Conservation (phyloP, 129 eudicot species). For the Lactuca sativa region DNA sequence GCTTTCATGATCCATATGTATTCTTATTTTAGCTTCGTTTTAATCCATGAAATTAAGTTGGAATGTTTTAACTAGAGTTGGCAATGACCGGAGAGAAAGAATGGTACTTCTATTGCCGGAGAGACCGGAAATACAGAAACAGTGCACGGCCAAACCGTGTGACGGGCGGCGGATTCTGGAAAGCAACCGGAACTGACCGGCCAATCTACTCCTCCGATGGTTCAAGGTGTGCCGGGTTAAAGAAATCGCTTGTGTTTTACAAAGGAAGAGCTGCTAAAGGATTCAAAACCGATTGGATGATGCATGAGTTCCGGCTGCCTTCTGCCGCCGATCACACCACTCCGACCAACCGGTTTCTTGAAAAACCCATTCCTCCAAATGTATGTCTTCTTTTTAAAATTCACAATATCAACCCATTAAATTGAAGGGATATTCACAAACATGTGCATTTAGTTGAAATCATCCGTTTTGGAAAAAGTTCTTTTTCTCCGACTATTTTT, state of each 20-base stretch:
- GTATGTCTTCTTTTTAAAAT: neutral
- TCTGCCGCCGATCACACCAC: neutral
- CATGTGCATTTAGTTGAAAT: too few relatives aligned
- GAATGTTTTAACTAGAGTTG: neutral
- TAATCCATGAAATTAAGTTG: neutral
- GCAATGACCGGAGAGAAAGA: conserved; percentile 33
- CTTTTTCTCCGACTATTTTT: too few relatives aligned
- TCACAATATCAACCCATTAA: neutral
- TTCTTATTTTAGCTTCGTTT: neutral
- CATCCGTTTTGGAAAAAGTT: too few relatives aligned
- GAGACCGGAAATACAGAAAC: conserved; percentile 40
- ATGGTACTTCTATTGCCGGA: conserved; percentile 41
- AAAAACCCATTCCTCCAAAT: conserved; percentile 13
- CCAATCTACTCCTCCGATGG: conserved; percentile 23
- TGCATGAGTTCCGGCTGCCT: conserved; percentile 33
- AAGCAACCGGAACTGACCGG: conserved; percentile 43
- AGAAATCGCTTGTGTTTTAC: conserved; percentile 40
- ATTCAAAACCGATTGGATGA: conserved; percentile 37
- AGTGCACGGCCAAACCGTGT: conserved; percentile 43
- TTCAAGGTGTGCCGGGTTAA: conserved; percentile 29
- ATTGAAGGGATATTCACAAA: too few relatives aligned
- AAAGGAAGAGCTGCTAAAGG: conserved; percentile 38
- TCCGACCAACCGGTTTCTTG: neutral
- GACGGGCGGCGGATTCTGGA: conserved; percentile 36
- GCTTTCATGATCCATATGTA: neutral